Base-by-base conservation (phyloP, 1,139 yeast species). In the Blastobotrys elegans region DNA sequence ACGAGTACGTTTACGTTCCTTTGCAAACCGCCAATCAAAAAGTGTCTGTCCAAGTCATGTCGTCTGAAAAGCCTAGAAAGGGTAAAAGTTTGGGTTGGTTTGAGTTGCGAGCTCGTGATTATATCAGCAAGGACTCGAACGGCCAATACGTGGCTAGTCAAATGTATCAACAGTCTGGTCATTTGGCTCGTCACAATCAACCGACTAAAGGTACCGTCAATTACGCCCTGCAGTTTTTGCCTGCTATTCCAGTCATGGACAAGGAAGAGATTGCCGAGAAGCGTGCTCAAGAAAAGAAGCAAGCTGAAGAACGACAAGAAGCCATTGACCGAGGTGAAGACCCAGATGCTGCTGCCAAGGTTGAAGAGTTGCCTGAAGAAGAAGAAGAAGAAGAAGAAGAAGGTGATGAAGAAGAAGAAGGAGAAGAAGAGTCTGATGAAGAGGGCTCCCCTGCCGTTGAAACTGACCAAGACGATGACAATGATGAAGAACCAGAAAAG, bases 71-170 rank as follows among this genome's bases (percentile, higher is more conserved):
- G 50, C 75, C 72, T 49, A 79, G 84, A 20, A 79, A 80, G 37
- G 98, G 94, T 66, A 80, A 97, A 63, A 78, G 95, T 8, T 75
- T 92, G 50, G 98, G 99, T 47, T 76, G 83, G 13, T 83, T 84
- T 66, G 84, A 82, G 58, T 71, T 92, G 22, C 77, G 79, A 57
- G 70, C 87, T 52, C 71, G 74, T 50, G 86, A 82, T 29, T 70
- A 87, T 58, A 80, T 92, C 60, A 75, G 77, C 54, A 40, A 40
- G 29, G 77, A 85, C 55, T 84, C 82, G 50, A 72, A 74, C 49
- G 88, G 86, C 14, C 74, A 78, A 51, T 87, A 83, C 58, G 65
- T 79, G 48, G 86, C 82, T 59, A 72, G 76, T 53, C 69, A 76
- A 40, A 84, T 81, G 54, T 69, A 74, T 11, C 77, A 80, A 48